Conservation (phyloP, 768 basidiomycete genomes). For the Psilocybe tampanensis region DNA sequence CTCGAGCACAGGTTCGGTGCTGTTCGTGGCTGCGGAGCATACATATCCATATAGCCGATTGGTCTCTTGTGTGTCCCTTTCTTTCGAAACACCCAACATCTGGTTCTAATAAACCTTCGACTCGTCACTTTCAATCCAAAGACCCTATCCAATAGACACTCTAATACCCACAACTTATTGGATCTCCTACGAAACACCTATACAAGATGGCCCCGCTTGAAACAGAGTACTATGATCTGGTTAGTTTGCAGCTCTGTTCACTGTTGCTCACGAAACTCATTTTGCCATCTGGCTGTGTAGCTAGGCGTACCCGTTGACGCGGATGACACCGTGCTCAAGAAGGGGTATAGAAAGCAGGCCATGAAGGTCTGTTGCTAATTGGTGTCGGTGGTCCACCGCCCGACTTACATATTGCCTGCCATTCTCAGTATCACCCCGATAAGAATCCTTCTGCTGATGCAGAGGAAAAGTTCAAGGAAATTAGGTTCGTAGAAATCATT, state of each 20-base stretch:
- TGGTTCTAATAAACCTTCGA: not conserved
- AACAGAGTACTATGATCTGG: conserved; percentile 87
- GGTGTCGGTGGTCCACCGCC: not conserved
- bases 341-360: conserved; percentile 92
- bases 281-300: conserved; percentile 37
- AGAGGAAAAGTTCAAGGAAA: conserved; percentile 95
- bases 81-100: not conserved
- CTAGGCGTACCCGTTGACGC: conserved; percentile 73
- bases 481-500: conserved; percentile 60
- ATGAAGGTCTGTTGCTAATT: conserved; percentile 68
- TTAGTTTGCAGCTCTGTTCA: conserved; percentile 33
- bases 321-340: conserved; percentile 84
- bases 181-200: not conserved
- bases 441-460: conserved; percentile 94
- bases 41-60: not conserved
- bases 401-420: not conserved
- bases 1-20: not conserved
- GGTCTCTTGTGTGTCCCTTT: not conserved
- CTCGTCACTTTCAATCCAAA: too few species aligned
- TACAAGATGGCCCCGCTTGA: conserved; percentile 80
- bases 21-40: not conserved
- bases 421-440: conserved; percentile 84
- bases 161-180: not conserved
- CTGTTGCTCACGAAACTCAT: not conserved
- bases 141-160: not conserved